phyloP scores from a whole-genome alignment of 768 basidiomycete species.

The Guyanaporus albipodus region DNA sequence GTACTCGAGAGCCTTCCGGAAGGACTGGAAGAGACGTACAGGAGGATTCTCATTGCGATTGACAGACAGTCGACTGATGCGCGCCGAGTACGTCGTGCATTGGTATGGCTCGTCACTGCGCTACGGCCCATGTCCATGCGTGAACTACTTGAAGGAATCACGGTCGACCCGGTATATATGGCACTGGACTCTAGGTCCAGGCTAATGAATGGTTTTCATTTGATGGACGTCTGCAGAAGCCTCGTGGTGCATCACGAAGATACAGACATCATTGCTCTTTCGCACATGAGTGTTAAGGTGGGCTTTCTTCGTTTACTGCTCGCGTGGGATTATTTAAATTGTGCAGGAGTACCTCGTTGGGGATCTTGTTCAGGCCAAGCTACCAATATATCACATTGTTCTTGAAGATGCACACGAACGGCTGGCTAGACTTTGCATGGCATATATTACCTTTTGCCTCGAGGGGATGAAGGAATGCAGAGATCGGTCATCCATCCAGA shows the following conservation, averaged over 20 bases:
- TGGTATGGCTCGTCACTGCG: conserved; percentile 11
- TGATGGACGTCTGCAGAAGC: conserved; percentile 3
- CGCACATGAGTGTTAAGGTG: conserved; percentile 22
- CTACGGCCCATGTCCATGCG: conserved; percentile 6
- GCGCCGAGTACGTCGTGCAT: neutral
- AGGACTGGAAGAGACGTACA: conserved; percentile 21
- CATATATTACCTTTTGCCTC: conserved; percentile 7
- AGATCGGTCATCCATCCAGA: neutral
- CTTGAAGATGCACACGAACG: conserved; percentile 6
- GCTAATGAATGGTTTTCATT: neutral
- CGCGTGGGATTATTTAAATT: neutral
- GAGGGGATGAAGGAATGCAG: neutral
- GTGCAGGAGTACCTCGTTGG: conserved; percentile 13
- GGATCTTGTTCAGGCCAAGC: neutral
- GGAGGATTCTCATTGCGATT: conserved; percentile 15
- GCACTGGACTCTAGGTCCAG: neutral
- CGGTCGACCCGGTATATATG: neutral
- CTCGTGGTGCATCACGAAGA: conserved; percentile 10
- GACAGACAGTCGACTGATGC: neutral
- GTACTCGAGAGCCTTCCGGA: conserved; percentile 9
- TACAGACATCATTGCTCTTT: conserved; percentile 6
- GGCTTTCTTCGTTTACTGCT: neutral
- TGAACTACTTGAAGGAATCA: conserved; percentile 10
- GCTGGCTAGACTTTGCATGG: conserved; percentile 9
- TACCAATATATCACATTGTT: conserved; percentile 5